Conservation (phyloP, 2,329 filamentous ascomycete genomes). For the Rasamsonia emersonii region DNA sequence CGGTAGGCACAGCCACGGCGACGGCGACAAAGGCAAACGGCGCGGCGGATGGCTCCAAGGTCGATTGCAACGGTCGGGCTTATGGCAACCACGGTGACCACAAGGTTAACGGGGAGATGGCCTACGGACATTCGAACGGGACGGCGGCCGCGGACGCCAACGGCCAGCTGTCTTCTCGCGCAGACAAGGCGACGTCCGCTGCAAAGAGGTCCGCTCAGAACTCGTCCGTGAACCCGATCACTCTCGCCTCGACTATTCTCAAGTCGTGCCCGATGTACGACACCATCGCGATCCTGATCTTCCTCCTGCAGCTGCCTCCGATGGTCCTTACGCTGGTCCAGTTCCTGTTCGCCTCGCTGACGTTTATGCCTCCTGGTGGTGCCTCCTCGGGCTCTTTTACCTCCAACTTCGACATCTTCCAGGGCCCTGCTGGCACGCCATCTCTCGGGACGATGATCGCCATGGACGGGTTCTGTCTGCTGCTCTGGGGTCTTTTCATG, state of each 20-base stretch:
- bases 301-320: conserved; percentile 84
- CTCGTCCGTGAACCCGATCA: conserved; percentile 59
- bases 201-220: conserved; percentile 27
- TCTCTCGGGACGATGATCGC: conserved; percentile 76
- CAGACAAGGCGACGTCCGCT: conserved; percentile 19
- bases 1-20: conserved; percentile 18
- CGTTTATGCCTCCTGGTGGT: conserved; percentile 77
- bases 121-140: conserved; percentile 25
- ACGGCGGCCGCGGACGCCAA: conserved; percentile 22
- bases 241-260: conserved; percentile 76
- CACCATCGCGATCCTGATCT: conserved; percentile 92
- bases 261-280: conserved; percentile 85
- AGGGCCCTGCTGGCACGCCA: conserved; percentile 75
- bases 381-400: conserved; percentile 62
- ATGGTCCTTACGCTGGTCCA: conserved; percentile 83
- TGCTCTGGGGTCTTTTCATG: conserved; percentile 72
- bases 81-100: conserved; percentile 28
- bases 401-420: conserved; percentile 84
- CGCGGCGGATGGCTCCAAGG: conserved; percentile 21
- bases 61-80: conserved; percentile 26
- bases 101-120: conserved; percentile 27
- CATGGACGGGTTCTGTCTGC: conserved; percentile 72
- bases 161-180: conserved; percentile 21
- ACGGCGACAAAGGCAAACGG: conserved; percentile 20
- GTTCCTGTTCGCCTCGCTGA: conserved; percentile 83